phyloP scores from a whole-genome alignment of 805 yeast species.

The Ogataea ramenticola region DNA sequence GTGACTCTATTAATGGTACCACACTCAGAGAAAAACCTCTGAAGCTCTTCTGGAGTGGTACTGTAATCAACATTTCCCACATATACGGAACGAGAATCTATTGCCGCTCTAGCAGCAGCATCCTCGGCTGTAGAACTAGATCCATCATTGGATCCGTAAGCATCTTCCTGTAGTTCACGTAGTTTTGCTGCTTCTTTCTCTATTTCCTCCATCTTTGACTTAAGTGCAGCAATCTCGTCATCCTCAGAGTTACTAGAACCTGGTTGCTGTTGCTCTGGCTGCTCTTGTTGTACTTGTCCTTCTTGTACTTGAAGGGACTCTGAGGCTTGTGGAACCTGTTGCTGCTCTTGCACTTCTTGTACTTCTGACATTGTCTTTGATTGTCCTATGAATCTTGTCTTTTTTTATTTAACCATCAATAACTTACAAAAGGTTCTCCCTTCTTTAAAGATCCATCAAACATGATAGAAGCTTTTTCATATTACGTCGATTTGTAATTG shows the following conservation, averaged over 20 bases:
- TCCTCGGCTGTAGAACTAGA: slow-evolving; percentile 5
- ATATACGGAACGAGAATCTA: slow-evolving; percentile 71
- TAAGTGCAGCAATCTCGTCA: slow-evolving; percentile 28
- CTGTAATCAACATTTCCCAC: slow-evolving; percentile 83
- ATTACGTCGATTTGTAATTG: no score
- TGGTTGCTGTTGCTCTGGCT: no score
- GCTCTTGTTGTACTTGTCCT: no score
- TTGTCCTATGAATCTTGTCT: no score
- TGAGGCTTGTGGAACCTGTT: no score
- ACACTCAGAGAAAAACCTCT: slow-evolving; percentile 58
- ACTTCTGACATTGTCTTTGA: neutral
- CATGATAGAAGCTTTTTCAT: no score
- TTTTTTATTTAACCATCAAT: no score
- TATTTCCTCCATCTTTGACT: slow-evolving; percentile 43
- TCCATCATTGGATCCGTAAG: slow-evolving; percentile 6
- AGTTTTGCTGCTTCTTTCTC: slow-evolving; percentile 58
- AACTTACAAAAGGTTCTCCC: no score
- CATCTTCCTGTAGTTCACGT: slow-evolving; percentile 45
- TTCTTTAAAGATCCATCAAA: no score
- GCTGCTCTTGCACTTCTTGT: no score
- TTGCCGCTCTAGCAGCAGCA: slow-evolving; percentile 41
- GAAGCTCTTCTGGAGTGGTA: slow-evolving; percentile 72
- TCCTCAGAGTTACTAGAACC: no score
- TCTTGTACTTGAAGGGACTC: no score
- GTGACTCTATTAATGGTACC: slow-evolving; percentile 79